Percentiles rank a stretch among this genome's conserved stretches.
These are phyloP conservation scores for Keithomyces neogunnii DNA, from an alignment of 2,329 filamentous ascomycete genomes.

Conservation along the genomic window DNA sequence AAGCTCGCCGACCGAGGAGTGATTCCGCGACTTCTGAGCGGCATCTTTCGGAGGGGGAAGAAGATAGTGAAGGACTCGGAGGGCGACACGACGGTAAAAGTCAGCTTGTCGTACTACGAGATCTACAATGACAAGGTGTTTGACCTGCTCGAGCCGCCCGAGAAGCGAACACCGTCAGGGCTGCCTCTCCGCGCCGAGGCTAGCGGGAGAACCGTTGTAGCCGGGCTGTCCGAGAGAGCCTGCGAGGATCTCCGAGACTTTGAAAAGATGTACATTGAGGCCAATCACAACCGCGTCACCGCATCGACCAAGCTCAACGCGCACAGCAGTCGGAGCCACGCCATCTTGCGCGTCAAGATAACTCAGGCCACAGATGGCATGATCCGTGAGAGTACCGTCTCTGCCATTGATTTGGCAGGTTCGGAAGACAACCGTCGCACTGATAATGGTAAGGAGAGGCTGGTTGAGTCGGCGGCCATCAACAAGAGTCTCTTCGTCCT, in stretches of 20 bases:
- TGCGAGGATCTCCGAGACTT: slow-evolving; percentile 86
- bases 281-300: slow-evolving; percentile 83
- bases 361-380: slow-evolving; percentile 64
- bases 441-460: slow-evolving; percentile 83
- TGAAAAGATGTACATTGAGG: slow-evolving; percentile 80
- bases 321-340: slow-evolving; percentile 82
- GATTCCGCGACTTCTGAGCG: slow-evolving; percentile 77
- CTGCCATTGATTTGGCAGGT: slow-evolving; percentile 88
- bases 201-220: slow-evolving; percentile 77
- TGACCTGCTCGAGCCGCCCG: slow-evolving; percentile 78
- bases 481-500: slow-evolving; percentile 96
- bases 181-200: slow-evolving; percentile 79
- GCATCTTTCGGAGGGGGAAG: slow-evolving; percentile 75
- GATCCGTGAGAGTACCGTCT: slow-evolving; percentile 71
- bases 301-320: slow-evolving; percentile 89
- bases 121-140: slow-evolving; percentile 97
- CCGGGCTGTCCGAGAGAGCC: slow-evolving; percentile 73
- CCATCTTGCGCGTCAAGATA: slow-evolving; percentile 83
- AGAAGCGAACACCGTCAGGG: slow-evolving; percentile 75
- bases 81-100: slow-evolving; percentile 61
- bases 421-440: slow-evolving; percentile 94
- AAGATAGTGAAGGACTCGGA: slow-evolving; percentile 75
- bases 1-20: slow-evolving; percentile 79
- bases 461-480: slow-evolving; percentile 94
- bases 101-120: slow-evolving; percentile 85